Evolutionary conservation across 805 yeast species (phyloP).

Genomic region (Starmerella lactis-condensi): DNA sequence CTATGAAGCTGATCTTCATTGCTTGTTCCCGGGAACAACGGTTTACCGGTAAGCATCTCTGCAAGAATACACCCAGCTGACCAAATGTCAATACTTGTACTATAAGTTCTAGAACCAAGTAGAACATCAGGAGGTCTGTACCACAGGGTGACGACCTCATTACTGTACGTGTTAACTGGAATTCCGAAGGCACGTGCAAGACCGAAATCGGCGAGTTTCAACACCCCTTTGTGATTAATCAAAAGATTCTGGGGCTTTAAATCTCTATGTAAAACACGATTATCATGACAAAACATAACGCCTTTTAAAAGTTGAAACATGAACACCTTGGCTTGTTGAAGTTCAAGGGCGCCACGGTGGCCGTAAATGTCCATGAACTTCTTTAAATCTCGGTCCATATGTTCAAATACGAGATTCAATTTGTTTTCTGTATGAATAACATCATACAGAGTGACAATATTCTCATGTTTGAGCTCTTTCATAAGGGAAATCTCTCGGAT

Average conservation of each 20-base stretch:
- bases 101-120: slow-evolving; percentile 83
- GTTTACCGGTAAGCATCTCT: slow-evolving; percentile 96
- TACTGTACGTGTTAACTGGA: slow-evolving; percentile 91
- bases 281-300: slow-evolving; percentile 70
- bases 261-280: slow-evolving; percentile 63
- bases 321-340: slow-evolving; percentile 62
- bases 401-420: slow-evolving; percentile 81
- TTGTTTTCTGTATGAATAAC: slow-evolving; percentile 95
- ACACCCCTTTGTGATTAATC: slow-evolving; percentile 73
- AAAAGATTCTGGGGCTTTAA: slow-evolving; percentile 88
- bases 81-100: slow-evolving; percentile 97
- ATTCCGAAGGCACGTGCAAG: slow-evolving; percentile 95
- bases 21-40: slow-evolving; percentile 87
- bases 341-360: slow-evolving; percentile 50
- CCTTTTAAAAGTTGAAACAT: slow-evolving; percentile 90
- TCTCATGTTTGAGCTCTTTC: slow-evolving; percentile 87
- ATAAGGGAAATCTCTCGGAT: slow-evolving; percentile 87
- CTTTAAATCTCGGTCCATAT: slow-evolving; percentile 81
- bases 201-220: slow-evolving; percentile 92
- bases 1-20: slow-evolving; percentile 88
- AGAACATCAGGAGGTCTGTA: slow-evolving; percentile 94
- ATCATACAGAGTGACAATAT: slow-evolving; percentile 80
- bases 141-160: slow-evolving; percentile 96
- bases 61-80: slow-evolving; percentile 96
- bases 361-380: slow-evolving; percentile 86